phyloP scores from a whole-genome alignment of 2,329 filamentous ascomycete genomes.

The Paracorniculantispora psalliotae region DNA sequence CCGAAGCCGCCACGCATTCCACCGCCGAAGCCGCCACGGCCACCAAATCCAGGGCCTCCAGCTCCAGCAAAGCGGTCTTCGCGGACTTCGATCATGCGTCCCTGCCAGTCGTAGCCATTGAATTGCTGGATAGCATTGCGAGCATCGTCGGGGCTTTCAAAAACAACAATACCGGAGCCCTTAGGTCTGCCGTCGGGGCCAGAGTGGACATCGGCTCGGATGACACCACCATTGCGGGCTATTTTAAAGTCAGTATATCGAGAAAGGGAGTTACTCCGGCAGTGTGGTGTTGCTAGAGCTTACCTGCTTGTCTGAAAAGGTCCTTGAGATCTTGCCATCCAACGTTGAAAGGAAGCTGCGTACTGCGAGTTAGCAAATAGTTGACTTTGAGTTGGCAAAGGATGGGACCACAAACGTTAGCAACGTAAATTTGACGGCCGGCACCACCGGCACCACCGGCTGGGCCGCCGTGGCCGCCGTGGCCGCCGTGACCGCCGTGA shows the following conservation, averaged over 20 bases:
- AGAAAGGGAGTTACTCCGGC: neutral
- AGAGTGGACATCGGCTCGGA: conserved; percentile 91
- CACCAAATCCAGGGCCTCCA: conserved; percentile 50
- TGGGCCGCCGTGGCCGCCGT: conserved; percentile 38
- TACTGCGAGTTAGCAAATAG: neutral
- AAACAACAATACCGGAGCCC: conserved; percentile 94
- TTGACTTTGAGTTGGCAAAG: conserved; percentile 17
- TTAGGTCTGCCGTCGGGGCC: conserved; percentile 91
- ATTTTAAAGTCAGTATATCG: conserved; percentile 10
- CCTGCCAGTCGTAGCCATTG: conserved; percentile 98
- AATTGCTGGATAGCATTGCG: conserved; percentile 95
- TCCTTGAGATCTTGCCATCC: conserved; percentile 99
- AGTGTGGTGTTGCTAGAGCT: conserved; percentile 35
- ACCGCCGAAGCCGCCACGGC: conserved; percentile 54
- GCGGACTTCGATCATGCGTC: conserved; percentile 85
- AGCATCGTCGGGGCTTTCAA: conserved; percentile 90
- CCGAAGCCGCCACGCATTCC: conserved; percentile 57
- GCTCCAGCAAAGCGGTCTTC: conserved; percentile 86
- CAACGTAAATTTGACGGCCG: conserved; percentile 90
- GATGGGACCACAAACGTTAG: conserved; percentile 73
- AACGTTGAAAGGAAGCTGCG: conserved; percentile 89
- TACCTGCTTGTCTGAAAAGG: conserved; percentile 95
- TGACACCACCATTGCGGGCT: conserved; percentile 67
- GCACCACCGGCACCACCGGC: conserved; percentile 54
- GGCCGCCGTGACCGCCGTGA: conserved; percentile 43